A percentile compares a stretch with the other conserved stretches of the same genome.
phyloP scores from a whole-genome alignment of 768 basidiomycete species.

The Cystobasidium tubakii region DNA sequence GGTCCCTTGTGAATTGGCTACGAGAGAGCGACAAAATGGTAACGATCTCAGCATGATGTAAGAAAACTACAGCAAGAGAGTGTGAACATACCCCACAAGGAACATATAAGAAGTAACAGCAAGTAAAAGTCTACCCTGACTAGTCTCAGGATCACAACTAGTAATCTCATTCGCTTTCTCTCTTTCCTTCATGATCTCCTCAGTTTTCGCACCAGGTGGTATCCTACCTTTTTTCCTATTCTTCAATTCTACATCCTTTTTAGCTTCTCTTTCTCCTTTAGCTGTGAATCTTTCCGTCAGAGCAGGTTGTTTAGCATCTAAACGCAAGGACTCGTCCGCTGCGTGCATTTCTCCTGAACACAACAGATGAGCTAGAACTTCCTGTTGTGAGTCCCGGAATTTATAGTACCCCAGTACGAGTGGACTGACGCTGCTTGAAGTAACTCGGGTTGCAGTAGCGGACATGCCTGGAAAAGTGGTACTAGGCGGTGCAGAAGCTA shows the following conservation, averaged over 20 bases:
- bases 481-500: conserved; percentile 2
- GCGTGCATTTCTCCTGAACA: conserved; percentile 39
- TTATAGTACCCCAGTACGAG: conserved; percentile 35
- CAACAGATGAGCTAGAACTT: conserved; percentile 42
- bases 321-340: conserved; percentile 32
- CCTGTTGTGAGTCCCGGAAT: conserved; percentile 43
- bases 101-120: conserved; percentile 35
- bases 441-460: neutral
- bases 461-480: neutral
- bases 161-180: conserved; percentile 35
- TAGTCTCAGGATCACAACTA: conserved; percentile 6
- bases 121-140: conserved; percentile 30
- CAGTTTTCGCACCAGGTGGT: conserved; percentile 2
- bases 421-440: neutral
- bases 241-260: neutral
- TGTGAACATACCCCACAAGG: conserved; percentile 10
- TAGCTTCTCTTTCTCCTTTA: conserved; percentile 38
- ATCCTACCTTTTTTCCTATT: conserved; percentile 25
- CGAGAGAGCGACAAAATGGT: conserved; percentile 35
- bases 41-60: neutral
- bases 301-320: conserved; percentile 42
- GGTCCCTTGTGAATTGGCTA: conserved; percentile 42
- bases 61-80: no score
- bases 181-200: conserved; percentile 17
- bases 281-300: conserved; percentile 39